Evolutionary conservation across 441 rosid species (phyloP).

Genomic region (Euphorbia celastroides): DNA sequence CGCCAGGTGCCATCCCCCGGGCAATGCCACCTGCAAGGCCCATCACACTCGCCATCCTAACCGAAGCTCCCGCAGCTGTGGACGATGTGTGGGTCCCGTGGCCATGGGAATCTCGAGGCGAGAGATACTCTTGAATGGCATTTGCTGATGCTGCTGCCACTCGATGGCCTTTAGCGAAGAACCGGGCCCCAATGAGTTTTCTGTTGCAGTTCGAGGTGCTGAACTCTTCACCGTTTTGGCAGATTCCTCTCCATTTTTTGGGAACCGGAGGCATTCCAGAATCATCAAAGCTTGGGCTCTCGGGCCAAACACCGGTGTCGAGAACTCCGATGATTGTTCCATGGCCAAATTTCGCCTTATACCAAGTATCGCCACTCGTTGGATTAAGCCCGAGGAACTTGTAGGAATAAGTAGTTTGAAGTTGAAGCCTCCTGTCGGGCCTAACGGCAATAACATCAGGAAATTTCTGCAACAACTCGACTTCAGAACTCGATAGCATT

Average conservation of each 20-base stretch:
- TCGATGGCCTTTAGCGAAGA: conserved; percentile 58
- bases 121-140: conserved; percentile 52
- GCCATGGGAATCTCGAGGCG: conserved; percentile 83
- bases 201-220: conserved; percentile 42
- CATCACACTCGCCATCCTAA: conserved; percentile 55
- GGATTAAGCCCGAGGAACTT: conserved; percentile 65
- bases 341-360: conserved; percentile 62
- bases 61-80: conserved; percentile 63
- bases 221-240: conserved; percentile 56
- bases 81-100: conserved; percentile 92
- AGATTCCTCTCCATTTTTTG: conserved; percentile 60
- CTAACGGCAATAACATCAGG: conserved; percentile 71
- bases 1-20: conserved; percentile 76
- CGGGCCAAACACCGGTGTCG: conserved; percentile 80
- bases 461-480: conserved; percentile 33
- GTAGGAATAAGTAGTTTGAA: conserved; percentile 82
- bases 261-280: conserved; percentile 64
- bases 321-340: conserved; percentile 65
- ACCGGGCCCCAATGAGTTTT: conserved; percentile 72
- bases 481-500: conserved; percentile 52
- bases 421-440: conserved; percentile 57
- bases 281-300: conserved; percentile 68
- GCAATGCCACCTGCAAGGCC: conserved; percentile 70
- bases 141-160: conserved; percentile 36
- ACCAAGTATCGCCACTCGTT: conserved; percentile 60